Evolutionary conservation across 1,284 basidiomycete genomes (phyloP), one percentile per base, ranked within the genome.

Genomic region (Hortiboletus rubellus): DNA sequence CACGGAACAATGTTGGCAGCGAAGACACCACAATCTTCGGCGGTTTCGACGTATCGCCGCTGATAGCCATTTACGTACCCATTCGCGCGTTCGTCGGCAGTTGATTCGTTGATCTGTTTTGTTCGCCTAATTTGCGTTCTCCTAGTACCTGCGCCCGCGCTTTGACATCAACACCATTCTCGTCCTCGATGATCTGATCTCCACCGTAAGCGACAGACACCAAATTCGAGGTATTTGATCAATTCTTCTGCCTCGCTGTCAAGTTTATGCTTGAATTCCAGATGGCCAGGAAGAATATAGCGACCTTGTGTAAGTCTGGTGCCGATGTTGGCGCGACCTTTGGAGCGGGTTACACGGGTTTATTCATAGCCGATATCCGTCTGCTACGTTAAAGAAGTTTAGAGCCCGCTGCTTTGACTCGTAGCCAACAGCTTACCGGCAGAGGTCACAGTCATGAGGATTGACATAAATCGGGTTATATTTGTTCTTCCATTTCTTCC

Each of bases 201-300:
- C 96, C 96, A 5, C 92, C 95, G 71, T 86, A 97, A 46, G 87
- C 82, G 40, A 86, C 94, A 93, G 11, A 93, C 77, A 3, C 94
- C 96, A 67, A 98, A 98, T 71, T 98, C 96, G 63, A 99, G 82
- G 70, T 99, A 95, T 75, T 98, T 99, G 63, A 98, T 90, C 2
- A 94, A 77, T 68, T 96, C 89, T 70, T 99, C 96, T 0, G 96
- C 96, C 38, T 98, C 95, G 70, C 97, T 96, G 70, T 98, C 96
- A 18, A 94, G 78, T 74, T 99, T 97, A 64, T 94, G 92, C 72
- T 99, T 97, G 71, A 99, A 99, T 73, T 99, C 96, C 49, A 99
- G 82, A 45, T 97, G 89, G 18, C 96, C 96, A 8, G 96, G 96
- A 75, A 99, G 91, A 91, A 98, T 0, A 91, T 92, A 12, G 87